Conservation (phyloP, 331 rosid species). For the Pyracantha coccinea region DNA sequence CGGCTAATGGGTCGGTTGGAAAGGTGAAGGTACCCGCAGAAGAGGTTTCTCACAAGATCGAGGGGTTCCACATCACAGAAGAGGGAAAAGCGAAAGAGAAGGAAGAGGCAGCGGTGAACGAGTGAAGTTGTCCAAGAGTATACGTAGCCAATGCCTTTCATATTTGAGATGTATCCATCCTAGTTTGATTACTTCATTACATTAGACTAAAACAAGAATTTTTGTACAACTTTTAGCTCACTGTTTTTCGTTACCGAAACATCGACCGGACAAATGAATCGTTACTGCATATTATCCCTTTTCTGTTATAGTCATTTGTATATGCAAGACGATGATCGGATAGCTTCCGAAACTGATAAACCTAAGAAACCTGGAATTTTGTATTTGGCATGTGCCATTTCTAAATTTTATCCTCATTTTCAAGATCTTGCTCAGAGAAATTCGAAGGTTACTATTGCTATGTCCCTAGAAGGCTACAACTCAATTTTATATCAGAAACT, state of each 20-base stretch:
- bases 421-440: not conserved
- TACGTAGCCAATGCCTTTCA: not conserved
- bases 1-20: slow-evolving; percentile 29
- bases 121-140: not conserved
- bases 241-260: not conserved
- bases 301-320: too few relatives aligned
- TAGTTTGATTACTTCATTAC: not conserved
- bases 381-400: not conserved
- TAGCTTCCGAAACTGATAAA: too few relatives aligned
- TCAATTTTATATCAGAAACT: too few relatives aligned
- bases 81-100: slow-evolving; percentile 33
- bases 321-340: too few relatives aligned
- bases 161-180: not conserved
- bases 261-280: not conserved
- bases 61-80: slow-evolving; percentile 38
- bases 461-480: too few relatives aligned
- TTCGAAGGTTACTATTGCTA: too few relatives aligned
- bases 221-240: slow-evolving; percentile 13
- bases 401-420: not conserved
- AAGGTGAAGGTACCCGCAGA: slow-evolving; percentile 37
- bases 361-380: not conserved
- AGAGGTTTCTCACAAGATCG: slow-evolving; percentile 55
- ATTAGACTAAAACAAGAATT: not conserved
- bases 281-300: not conserved
- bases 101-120: slow-evolving; percentile 31